Evolutionary conservation across 1,284 basidiomycete genomes (phyloP).

Genomic region (Golubevia sp.): DNA sequence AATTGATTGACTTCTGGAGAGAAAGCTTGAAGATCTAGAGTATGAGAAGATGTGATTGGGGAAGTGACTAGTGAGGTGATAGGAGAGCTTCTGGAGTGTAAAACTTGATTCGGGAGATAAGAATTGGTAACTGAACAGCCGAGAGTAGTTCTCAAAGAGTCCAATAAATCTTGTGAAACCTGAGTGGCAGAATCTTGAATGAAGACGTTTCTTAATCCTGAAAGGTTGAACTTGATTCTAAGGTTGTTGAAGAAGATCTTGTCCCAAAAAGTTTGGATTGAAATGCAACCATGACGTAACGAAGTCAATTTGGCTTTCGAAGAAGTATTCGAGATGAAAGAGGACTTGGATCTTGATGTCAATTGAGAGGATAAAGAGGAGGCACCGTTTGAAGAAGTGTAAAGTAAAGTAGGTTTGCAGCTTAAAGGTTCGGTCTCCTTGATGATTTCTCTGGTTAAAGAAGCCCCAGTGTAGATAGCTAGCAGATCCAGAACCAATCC

Average conservation of each 20-base stretch:
- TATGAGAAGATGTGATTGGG: constrained; percentile 36
- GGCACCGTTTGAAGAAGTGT: constrained; percentile 27
- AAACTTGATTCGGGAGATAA: constrained; percentile 22
- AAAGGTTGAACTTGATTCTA: constrained; percentile 19
- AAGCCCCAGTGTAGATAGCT: constrained; percentile 48
- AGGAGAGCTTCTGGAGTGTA: neutral
- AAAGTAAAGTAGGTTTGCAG: constrained; percentile 32
- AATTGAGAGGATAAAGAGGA: constrained; percentile 31
- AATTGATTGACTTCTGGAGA: no score
- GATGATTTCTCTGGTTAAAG: constrained; percentile 11
- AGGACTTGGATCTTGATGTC: constrained; percentile 14
- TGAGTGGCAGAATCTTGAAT: constrained; percentile 23
- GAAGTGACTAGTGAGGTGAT: constrained; percentile 20
- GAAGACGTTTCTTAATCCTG: constrained; percentile 18
- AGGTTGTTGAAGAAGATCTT: constrained; percentile 17
- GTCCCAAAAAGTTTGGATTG: constrained; percentile 24
- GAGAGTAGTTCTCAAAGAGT: constrained; percentile 42
- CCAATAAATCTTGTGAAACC: constrained; percentile 39
- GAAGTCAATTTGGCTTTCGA: constrained; percentile 29
- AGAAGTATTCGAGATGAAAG: constrained; percentile 16
- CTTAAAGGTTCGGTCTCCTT: neutral
- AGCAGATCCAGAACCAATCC: constrained; percentile 39
- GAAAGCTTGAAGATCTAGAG: constrained; percentile 54
- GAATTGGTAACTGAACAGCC: constrained; percentile 48
- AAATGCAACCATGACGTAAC: constrained; percentile 39